A percentile compares a stretch with the other conserved stretches of the same genome.
phyloP scores from a whole-genome alignment of 2,329 filamentous ascomycete genomes.

The Phaeoacremonium minimum region DNA sequence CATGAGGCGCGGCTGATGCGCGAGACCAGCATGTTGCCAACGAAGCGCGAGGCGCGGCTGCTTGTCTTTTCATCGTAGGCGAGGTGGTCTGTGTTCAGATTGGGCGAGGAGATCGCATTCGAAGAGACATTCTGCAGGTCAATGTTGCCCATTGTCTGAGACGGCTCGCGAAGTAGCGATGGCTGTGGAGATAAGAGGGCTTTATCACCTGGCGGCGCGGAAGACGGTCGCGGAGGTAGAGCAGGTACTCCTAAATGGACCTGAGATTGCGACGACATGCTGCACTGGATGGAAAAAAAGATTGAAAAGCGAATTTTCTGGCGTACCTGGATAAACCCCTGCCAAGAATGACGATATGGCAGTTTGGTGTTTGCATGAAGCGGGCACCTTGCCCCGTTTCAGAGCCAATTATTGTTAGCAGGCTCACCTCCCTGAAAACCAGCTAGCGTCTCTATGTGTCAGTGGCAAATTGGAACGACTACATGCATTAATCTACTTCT shows the following conservation, averaged over 20 bases:
- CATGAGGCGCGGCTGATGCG: conserved; percentile 11
- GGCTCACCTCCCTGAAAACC: too few relatives aligned
- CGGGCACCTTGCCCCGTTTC: too few relatives aligned
- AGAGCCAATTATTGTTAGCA: too few relatives aligned
- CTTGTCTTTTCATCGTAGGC: conserved; percentile 10
- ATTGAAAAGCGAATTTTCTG: too few relatives aligned
- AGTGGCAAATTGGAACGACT: too few relatives aligned
- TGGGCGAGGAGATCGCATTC: conserved; percentile 6
- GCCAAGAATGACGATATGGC: too few relatives aligned
- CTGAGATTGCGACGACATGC: conserved; percentile 3
- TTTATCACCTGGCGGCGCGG: conserved; percentile 1
- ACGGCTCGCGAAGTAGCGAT: conserved; percentile 3
- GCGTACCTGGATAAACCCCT: too few relatives aligned
- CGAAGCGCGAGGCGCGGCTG: conserved; percentile 10
- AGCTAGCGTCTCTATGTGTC: too few relatives aligned
- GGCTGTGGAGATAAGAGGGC: neutral
- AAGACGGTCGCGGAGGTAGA: conserved; percentile 3
- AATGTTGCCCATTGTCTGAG: conserved; percentile 7
- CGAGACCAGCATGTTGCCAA: conserved; percentile 14
- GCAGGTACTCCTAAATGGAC: conserved; percentile 2
- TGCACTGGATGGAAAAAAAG: too few relatives aligned
- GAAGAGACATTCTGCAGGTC: conserved; percentile 4
- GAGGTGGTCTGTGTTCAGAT: conserved; percentile 7
- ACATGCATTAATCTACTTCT: too few relatives aligned
- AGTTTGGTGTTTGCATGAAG: too few relatives aligned